Percentiles rank a stretch among this genome's conserved stretches.
Evolutionary conservation across 1,139 yeast genomes (phyloP).

Genomic region (Candida pseudocylindracea): DNA sequence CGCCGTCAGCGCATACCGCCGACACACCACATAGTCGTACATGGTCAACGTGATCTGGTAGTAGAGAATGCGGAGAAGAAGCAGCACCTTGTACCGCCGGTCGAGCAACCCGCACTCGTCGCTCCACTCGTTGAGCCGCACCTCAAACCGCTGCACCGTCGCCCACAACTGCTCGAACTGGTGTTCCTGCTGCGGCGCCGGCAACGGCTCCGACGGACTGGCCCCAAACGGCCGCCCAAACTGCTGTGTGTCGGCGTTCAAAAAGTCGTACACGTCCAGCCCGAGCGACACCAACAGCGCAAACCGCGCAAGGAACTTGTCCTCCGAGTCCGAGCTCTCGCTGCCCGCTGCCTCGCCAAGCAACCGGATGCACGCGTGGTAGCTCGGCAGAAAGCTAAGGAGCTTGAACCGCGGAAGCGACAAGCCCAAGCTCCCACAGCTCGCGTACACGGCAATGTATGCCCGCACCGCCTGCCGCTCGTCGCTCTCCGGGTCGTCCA

Average conservation of each 20-base stretch:
- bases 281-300: conserved; percentile 17
- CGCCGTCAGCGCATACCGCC: conserved; percentile 4
- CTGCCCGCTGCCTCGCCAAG: conserved; percentile 6
- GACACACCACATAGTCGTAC: conserved; percentile 21
- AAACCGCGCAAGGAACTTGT: conserved; percentile 15
- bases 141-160: conserved; percentile 7
- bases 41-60: conserved; percentile 23
- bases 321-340: conserved; percentile 7
- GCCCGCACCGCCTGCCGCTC: conserved; percentile 18
- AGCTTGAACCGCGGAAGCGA: conserved; percentile 25
- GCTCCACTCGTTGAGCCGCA: conserved; percentile 6
- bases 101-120: conserved; percentile 11
- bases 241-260: conserved; percentile 2
- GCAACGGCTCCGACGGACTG: neutral
- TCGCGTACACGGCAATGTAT: conserved; percentile 21
- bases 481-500: conserved; percentile 8
- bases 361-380: conserved; percentile 13
- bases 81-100: conserved; percentile 7
- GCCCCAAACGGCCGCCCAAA: conserved; percentile 2
- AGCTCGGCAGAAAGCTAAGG: conserved; percentile 22
- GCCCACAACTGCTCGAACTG: neutral
- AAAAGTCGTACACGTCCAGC: conserved; percentile 18
- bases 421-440: conserved; percentile 25
- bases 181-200: neutral
- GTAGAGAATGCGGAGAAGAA: conserved; percentile 15